phyloP scores from a whole-genome alignment of 192 early-diverging fungal species.

The Thamnidium elegans region DNA sequence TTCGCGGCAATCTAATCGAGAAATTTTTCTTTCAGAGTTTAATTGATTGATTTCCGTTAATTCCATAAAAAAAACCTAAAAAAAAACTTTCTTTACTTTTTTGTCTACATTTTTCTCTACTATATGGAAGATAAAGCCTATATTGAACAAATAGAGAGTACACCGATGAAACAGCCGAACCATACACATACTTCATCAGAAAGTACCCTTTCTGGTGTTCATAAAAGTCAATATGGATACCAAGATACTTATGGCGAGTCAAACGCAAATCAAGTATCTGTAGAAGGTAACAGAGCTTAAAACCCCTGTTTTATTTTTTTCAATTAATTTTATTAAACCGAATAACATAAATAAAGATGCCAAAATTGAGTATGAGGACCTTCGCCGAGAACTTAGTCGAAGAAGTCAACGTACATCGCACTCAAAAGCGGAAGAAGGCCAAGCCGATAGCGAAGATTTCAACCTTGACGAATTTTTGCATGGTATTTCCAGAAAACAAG shows the following conservation, averaged over 20 bases:
- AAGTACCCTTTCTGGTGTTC: too few relatives aligned
- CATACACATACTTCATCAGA: too few relatives aligned
- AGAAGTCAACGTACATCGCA: constrained; percentile 22
- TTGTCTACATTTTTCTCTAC: too few relatives aligned
- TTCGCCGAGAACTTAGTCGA: constrained; percentile 26
- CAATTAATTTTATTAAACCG: not conserved
- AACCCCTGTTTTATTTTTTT: not conserved
- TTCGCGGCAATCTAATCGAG: too few relatives aligned
- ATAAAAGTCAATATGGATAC: too few relatives aligned
- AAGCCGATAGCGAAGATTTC: constrained; percentile 17
- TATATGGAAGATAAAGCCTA: too few relatives aligned
- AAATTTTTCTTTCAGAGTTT: too few relatives aligned
- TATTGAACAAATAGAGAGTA: too few relatives aligned
- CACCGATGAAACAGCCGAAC: too few relatives aligned
- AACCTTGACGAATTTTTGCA: constrained; percentile 30
- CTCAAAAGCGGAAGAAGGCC: constrained; percentile 28
- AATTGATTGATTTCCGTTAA: too few relatives aligned
- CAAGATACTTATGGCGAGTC: not conserved
- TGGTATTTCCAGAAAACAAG: constrained; percentile 7
- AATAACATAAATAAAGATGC: constrained; percentile 22
- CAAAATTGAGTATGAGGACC: constrained; percentile 22
- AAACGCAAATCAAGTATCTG: not conserved
- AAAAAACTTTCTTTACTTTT: too few relatives aligned
- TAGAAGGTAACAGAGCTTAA: not conserved
- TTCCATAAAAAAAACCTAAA: too few relatives aligned